Percentiles rank a stretch among this genome's conserved stretches.
Conservation (phyloP, 2,329 filamentous ascomycete species). For the Cladophialophora immunda region DNA sequence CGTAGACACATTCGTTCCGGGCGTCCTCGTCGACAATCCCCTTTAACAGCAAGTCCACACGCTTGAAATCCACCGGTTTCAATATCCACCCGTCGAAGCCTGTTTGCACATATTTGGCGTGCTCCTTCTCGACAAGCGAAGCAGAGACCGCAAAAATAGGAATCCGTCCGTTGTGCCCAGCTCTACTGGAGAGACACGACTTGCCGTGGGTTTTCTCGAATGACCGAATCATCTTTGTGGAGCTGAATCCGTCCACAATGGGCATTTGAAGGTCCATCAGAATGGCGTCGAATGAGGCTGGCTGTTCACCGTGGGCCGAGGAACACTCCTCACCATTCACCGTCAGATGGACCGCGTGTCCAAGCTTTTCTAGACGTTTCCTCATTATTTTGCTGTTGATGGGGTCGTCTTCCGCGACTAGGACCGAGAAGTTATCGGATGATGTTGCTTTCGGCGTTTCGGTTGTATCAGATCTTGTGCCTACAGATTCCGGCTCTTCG, state of each 20-base stretch:
- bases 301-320: constrained; percentile 70
- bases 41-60: constrained; percentile 72
- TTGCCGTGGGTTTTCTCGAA: constrained; percentile 68
- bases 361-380: constrained; percentile 79
- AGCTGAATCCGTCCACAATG: constrained; percentile 83
- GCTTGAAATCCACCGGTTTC: constrained; percentile 84
- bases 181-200: constrained; percentile 65
- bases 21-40: constrained; percentile 71
- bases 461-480: constrained; percentile 23
- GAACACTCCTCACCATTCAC: constrained; percentile 88
- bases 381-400: constrained; percentile 84
- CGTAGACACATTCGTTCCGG: constrained; percentile 72
- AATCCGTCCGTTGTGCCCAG: constrained; percentile 69
- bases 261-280: constrained; percentile 98
- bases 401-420: constrained; percentile 88
- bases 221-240: constrained; percentile 82
- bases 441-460: constrained; percentile 12
- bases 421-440: constrained; percentile 65
- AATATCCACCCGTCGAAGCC: constrained; percentile 93
- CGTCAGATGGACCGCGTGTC: constrained; percentile 75
- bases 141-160: constrained; percentile 90
- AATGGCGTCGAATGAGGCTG: constrained; percentile 75
- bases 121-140: constrained; percentile 76
- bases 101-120: constrained; percentile 73
- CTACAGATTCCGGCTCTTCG: constrained; percentile 26